A percentile compares a stretch with the other conserved stretches of the same genome.
Evolutionary conservation across 2,329 filamentous ascomycete genomes (phyloP).

Genomic region (Calonectria montana): DNA sequence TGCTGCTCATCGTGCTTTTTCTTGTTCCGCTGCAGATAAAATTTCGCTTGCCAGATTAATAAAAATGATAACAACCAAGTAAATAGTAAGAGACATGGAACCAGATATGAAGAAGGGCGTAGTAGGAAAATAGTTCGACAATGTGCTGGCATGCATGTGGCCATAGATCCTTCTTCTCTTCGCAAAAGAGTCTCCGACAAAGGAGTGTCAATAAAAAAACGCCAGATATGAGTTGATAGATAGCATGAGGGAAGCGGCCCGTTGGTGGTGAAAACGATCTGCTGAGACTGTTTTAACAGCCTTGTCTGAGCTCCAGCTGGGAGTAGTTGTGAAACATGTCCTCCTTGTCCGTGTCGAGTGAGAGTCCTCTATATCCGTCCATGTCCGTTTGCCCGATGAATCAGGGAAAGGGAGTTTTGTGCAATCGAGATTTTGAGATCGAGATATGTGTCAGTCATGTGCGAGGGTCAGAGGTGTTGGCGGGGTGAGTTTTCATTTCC

Average conservation of each 20-base stretch:
- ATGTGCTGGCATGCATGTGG: slow-evolving; percentile 19
- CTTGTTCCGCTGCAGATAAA: slow-evolving; percentile 30
- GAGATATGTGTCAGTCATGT: slow-evolving; percentile 12
- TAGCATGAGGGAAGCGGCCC: slow-evolving; percentile 14
- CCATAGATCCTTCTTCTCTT: slow-evolving; percentile 12
- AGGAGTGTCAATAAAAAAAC: slow-evolving; percentile 23
- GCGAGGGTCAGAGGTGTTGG: neutral
- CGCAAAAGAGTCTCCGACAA: slow-evolving; percentile 18
- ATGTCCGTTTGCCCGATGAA: slow-evolving; percentile 26
- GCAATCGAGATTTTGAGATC: slow-evolving; percentile 11
- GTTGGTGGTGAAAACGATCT: slow-evolving; percentile 16
- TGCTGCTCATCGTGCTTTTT: slow-evolving; percentile 27
- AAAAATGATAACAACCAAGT: slow-evolving; percentile 25
- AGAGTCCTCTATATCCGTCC: slow-evolving; percentile 40
- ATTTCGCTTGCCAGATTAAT: slow-evolving; percentile 34
- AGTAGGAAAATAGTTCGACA: slow-evolving; percentile 17
- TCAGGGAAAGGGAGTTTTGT: slow-evolving; percentile 15
- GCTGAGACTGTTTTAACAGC: slow-evolving; percentile 1
- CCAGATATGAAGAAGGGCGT: slow-evolving; percentile 15
- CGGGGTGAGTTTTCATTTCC: neutral
- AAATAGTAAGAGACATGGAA: slow-evolving; percentile 17
- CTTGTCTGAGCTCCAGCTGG: slow-evolving; percentile 10
- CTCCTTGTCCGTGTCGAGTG: slow-evolving; percentile 36
- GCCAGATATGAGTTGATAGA: slow-evolving; percentile 21
- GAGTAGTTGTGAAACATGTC: slow-evolving; percentile 21